Conservation (phyloP, 192 early-diverging fungal species). For the Oehlia diaphana region DNA sequence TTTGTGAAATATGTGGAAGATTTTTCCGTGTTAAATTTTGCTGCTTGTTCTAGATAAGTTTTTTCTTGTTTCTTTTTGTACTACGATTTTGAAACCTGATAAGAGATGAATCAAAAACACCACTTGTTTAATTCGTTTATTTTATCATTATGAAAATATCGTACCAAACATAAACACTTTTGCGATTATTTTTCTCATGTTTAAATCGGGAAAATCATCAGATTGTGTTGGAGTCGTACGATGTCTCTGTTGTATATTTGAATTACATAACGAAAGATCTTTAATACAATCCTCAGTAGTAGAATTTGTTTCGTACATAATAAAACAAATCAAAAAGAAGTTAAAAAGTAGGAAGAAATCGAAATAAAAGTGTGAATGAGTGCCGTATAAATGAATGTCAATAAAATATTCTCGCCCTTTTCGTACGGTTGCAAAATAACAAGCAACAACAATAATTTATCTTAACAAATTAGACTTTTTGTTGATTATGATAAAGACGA, state of each 20-base stretch:
- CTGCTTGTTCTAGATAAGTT: conserved; percentile 13
- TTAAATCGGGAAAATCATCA: conserved; percentile 24
- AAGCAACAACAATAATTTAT: no score
- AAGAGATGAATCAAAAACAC: background rate
- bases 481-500: no score
- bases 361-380: no score
- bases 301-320: background rate
- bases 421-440: no score
- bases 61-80: conserved; percentile 22
- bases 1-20: background rate
- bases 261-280: background rate
- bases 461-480: no score
- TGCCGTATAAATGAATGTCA: no score
- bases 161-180: conserved; percentile 29
- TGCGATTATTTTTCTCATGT: conserved; percentile 14
- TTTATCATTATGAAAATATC: background rate
- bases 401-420: no score
- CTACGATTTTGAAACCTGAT: conserved; percentile 28
- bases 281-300: background rate
- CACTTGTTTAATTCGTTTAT: background rate
- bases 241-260: conserved; percentile 15
- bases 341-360: no score
- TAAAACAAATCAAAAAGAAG: background rate
- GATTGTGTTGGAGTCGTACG: conserved; percentile 26
- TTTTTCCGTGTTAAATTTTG: background rate